Evolutionary conservation across 2,329 filamentous ascomycete species (phyloP), one percentile per base, ranked within the genome.

Genomic region (Nigrospora oryzae): DNA sequence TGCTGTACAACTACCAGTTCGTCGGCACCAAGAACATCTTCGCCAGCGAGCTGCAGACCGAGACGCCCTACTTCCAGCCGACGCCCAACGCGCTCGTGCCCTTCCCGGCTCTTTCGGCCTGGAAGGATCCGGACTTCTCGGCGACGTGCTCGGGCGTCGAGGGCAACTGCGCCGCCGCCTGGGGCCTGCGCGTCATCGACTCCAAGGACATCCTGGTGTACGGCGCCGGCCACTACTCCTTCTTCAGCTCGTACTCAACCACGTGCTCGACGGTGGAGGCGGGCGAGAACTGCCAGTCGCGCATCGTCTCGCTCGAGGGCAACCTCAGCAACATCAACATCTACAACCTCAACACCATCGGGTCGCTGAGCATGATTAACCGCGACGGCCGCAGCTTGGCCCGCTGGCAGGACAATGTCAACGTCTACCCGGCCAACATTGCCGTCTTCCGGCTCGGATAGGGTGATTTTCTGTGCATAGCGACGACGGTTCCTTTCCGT

Each of bases 1-100:
- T 75, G 40, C 62, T 82, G 28, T 82, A 80, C 58, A 75, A 84
- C 61, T 84, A 84, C 64, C 75, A 84, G 54, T 65, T 83, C 46
- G 65, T 63, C 48, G 66, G 69, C 46, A 76, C 81, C 1, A 67
- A 70, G 52, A 71, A 82, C 55, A 65, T 82, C 53, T 80, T 74
- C 61, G 72, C 73, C 57, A 77, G 75, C 42, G 69, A 78, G 58
- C 75, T 83, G 48, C 81, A 84, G 57, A 80, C 81, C 40, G 81
- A 85, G 60, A 81, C 80, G 13, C 31, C 15, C 14, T 56, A 85
- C 64, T 84, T 74, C 63, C 79, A 83, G 63, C 73, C 76, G 19
- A 74, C 72, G 49, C 80, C 81, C 0, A 61, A 66, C 42, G 76
- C 79, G 0, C 65, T 67, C 3, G 56, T 63, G 4, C 79, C 75